Evolutionary conservation across 1,284 basidiomycete species (phyloP).

Genomic region (Microbotryum silenes-acaulis): DNA sequence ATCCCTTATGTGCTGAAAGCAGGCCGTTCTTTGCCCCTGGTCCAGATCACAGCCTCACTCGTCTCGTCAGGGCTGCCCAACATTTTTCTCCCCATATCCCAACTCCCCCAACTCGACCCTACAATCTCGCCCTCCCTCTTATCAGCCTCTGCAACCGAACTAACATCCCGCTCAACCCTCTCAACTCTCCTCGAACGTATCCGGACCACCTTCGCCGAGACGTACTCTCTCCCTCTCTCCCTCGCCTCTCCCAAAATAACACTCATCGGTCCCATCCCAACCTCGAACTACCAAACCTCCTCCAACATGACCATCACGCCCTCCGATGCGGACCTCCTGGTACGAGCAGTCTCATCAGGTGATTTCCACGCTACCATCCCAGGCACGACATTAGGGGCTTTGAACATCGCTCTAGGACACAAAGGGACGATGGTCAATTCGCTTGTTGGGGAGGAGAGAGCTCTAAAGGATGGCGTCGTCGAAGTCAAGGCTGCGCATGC

Average conservation of each 20-base stretch:
- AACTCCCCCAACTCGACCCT: slow-evolving; percentile 5
- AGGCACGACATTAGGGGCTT: slow-evolving; percentile 25
- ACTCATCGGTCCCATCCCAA: slow-evolving; percentile 11
- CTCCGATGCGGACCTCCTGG: slow-evolving; percentile 21
- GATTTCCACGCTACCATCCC: slow-evolving; percentile 30
- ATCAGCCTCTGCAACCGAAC: slow-evolving; percentile 5
- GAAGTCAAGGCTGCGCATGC: slow-evolving; percentile 19
- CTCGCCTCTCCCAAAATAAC: slow-evolving; percentile 28
- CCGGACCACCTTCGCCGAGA: slow-evolving; percentile 6
- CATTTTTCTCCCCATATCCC: slow-evolving; percentile 20
- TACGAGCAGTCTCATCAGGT: slow-evolving; percentile 19
- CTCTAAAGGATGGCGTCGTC: neutral
- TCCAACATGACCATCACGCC: neutral
- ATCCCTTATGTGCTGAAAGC: neutral
- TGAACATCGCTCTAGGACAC: slow-evolving; percentile 18
- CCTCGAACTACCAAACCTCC: slow-evolving; percentile 2
- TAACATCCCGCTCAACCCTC: slow-evolving; percentile 9
- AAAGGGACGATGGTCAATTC: slow-evolving; percentile 16
- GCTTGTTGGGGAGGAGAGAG: neutral
- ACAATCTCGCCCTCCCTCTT: slow-evolving; percentile 9
- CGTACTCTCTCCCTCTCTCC: slow-evolving; percentile 16
- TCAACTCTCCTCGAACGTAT: slow-evolving; percentile 12
- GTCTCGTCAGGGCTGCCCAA: slow-evolving; percentile 25
- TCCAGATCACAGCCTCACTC: slow-evolving; percentile 19
- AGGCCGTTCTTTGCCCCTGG: neutral